Evolutionary conservation across 2,329 filamentous ascomycete genomes (phyloP), one percentile per base, ranked within the genome.

Genomic region (Aspergillus cejpii): DNA sequence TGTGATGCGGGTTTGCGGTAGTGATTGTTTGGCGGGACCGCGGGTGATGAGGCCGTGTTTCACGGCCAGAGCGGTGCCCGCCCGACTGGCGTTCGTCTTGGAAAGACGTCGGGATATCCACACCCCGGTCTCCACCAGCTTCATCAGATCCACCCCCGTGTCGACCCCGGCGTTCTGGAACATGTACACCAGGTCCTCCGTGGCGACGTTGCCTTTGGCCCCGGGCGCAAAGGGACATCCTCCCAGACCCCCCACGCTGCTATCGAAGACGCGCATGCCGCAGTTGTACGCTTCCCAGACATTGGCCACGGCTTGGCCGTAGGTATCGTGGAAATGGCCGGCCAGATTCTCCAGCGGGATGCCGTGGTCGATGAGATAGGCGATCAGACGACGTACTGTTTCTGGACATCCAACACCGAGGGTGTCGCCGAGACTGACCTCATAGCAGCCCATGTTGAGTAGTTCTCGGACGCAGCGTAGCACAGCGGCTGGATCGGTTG

Each of bases 301-400:
- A 61, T 94, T 94, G 6, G 88, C 83, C n/a, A 91, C 72, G 1
- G 87, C 87, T 70, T 89, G 84, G 1, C 87, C 87, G 61, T 89
- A 91, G 1, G 88, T 94, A 60, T 94, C 87, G 65, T 94, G 88
- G 59, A 94, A 91, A 66, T 94, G 88, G 70, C 90, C 81, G 0
- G 86, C 86, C 8, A 94, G 68, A 56, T 86, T 83, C 56, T 82
- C 79, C 43, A 76, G 77, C 15, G 83, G 75, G 14, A 94, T 76
- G 0, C 83, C 84, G 20, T 62, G 51, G 2, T 52, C 36, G 0
- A 56, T 43, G 3, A 72, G 56, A 36, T 64, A 62, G 3, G 47
- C 40, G 6, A 72, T 38, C 2, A 72, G 52, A 5, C 44, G 50
- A 15, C 52, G 56, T 1, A 67, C 64, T 15, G 63, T 56, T 10